Base-by-base conservation (phyloP, 208 protist species). In the Leptomonas pyrrhocoris region DNA sequence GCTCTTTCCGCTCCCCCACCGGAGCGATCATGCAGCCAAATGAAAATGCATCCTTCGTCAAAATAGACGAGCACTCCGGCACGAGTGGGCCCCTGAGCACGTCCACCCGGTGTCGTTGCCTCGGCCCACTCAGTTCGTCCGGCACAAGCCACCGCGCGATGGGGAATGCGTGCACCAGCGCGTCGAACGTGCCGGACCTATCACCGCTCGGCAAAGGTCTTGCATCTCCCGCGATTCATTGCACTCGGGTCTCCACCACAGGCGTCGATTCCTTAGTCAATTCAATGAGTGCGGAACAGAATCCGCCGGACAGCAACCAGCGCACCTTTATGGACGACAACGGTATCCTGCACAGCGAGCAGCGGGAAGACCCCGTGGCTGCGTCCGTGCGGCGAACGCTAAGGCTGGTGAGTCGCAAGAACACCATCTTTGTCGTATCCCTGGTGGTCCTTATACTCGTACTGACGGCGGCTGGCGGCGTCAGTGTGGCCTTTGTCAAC, bases 401-500 rank as follows among this genome's bases (percentile, higher is more conserved):
- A 16, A 55, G 27, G 59, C 73, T 58, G 2, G 49, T 84, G 62
- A 72, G 70, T n/a, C 57, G 67, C 19, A 66, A 76, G 30, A 82
- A 80, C 68, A 77, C 48, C 43, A 30, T 71, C 6, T 55, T 81
- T 13, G 48, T 73, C 21, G 21, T 73, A 1, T 27, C 57, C 1
- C 38, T 86, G 11, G 21, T 90, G 19, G 16, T 59, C 0, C 50
- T 86, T 30, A 69, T 81, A n/a, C 16, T 85, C 21, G 30, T 90
- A n/a, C 55, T 90, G 15, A 82, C 81, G 5, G 56, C 76, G 7
- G 74, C 59, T 48, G 84, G 84, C 19, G 77, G 79, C 25, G 28
- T 86, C 13, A 40, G 60, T 6, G 74, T 86, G 25, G 79, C 78
- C 18, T 67, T 85, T 42, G 73, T 82, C 21, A 84, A 79, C 50